Conservation (phyloP, 2,329 filamentous ascomycete species). For the Penicillium sp. region DNA sequence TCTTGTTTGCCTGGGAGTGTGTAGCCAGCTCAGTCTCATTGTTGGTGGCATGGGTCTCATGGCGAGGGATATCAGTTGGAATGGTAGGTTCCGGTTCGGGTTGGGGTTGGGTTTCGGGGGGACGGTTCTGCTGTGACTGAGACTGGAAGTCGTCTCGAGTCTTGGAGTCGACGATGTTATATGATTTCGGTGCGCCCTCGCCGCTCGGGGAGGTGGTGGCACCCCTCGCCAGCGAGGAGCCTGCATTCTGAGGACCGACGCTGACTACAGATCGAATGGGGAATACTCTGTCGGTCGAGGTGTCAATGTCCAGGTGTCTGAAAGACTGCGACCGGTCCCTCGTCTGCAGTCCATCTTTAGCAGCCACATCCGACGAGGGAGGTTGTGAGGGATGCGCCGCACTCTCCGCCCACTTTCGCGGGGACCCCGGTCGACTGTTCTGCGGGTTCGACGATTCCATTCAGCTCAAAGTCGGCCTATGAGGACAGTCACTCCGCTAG, state of each 20-base stretch:
- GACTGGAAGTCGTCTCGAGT: constrained; percentile 24
- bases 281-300: constrained; percentile 60
- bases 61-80: constrained; percentile 13
- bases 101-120: neutral
- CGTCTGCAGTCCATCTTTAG: neutral
- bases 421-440: constrained; percentile 2
- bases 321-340: constrained; percentile 20
- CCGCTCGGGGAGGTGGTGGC: constrained; percentile 18
- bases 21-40: constrained; percentile 16
- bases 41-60: constrained; percentile 12
- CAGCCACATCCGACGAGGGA: neutral
- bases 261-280: constrained; percentile 77
- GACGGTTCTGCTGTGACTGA: constrained; percentile 2
- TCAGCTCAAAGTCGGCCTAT: neutral
- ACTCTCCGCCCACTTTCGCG: constrained; percentile 12
- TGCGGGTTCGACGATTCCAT: constrained; percentile 9
- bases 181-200: constrained; percentile 24
- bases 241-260: constrained; percentile 53
- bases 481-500: neutral
- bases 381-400: neutral
- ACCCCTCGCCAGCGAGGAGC: constrained; percentile 8
- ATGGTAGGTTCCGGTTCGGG: constrained; percentile 2
- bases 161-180: constrained; percentile 28
- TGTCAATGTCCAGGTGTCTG: constrained; percentile 5
- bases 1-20: constrained; percentile 18